Evolutionary conservation across 306 rosid genomes (phyloP), one percentile per base, ranked within the genome.

Genomic region (Dicorynia guianensis): DNA sequence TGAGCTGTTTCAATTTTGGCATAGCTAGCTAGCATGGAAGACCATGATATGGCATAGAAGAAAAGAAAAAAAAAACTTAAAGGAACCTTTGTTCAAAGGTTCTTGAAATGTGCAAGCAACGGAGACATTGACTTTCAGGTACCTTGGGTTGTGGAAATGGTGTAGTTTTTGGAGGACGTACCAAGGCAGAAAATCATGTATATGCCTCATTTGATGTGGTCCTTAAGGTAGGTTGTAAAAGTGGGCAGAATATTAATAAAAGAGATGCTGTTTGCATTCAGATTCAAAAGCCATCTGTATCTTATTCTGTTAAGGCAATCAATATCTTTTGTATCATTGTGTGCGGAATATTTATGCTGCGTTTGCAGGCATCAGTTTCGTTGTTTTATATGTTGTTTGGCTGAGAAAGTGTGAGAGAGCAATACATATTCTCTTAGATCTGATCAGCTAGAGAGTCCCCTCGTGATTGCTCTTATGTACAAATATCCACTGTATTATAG

Each of bases 381-480:
- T 92, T 86, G 93, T 88, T 88, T 88, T 88, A 76, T 89, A 69
- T 90, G 96, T 86, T 86, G 92, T 88, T 81, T 91, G 87, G 90
- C 63, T 82, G 86, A 88, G 85, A 85, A 85, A 81, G 87, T 82
- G 61, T 74, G 63, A 38, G 71, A 53, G 74, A 62, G 77, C 52
- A 25, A 77, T 81, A 80, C 69, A 81, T 80, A 84, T 89, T 87
- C 86, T 81, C 85, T 85, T 86, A 82, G 92, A 88, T 87, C 87
- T 87, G 83, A 75, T 81, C 25, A 71, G 30, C 30, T 25, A 1
- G 30, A 77, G 70, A 72, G 75, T 80, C 83, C 87, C 73, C 97
- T 88, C 94, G 96, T 93, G 98, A 87, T 91, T 87, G 88, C 82
- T 82, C 86, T 81, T 81, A 67, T 86, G 83, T 86, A 85, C 89